phyloP scores from a whole-genome alignment of 306 rosid species.

The Erythrophleum fordii region DNA sequence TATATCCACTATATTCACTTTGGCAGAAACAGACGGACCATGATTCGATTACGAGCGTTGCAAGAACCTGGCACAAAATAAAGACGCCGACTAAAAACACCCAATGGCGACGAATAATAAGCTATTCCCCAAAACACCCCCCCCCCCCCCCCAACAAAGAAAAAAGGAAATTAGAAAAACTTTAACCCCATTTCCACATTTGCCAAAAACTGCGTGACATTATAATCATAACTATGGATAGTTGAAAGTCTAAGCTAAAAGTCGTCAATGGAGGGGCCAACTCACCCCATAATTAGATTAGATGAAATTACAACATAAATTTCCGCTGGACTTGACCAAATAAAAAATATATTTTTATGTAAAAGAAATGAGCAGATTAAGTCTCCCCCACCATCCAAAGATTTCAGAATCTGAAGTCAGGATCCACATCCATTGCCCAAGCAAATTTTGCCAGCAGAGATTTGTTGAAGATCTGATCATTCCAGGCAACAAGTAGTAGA shows the following conservation, averaged over 20 bases:
- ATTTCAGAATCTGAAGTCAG: slow-evolving; percentile 91
- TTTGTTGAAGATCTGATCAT: slow-evolving; percentile 85
- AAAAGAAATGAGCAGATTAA: slow-evolving; percentile 44
- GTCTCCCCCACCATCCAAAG: slow-evolving; percentile 26
- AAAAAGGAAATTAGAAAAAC: slow-evolving; percentile 18
- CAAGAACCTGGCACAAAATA: background rate
- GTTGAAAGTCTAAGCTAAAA: slow-evolving; percentile 32
- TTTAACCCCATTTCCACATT: slow-evolving; percentile 47
- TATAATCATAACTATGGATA: slow-evolving; percentile 43
- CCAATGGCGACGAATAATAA: background rate
- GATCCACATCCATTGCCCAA: slow-evolving; percentile 98
- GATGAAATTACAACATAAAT: slow-evolving; percentile 65
- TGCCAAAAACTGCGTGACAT: slow-evolving; percentile 42
- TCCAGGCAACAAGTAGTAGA: slow-evolving; percentile 24
- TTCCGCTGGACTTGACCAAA: slow-evolving; percentile 47
- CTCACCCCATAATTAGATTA: slow-evolving; percentile 82
- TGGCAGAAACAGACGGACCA: background rate
- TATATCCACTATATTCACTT: background rate
- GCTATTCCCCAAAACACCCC: background rate
- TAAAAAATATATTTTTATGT: slow-evolving; percentile 39
- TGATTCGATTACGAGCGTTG: no score
- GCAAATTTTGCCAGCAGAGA: slow-evolving; percentile 85
- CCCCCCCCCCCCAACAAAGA: no score
- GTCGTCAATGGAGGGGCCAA: slow-evolving; percentile 43
- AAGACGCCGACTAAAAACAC: background rate